These are phyloP conservation scores for Alternaria triticina DNA, from an alignment of 2,329 filamentous ascomycete species.

Conservation along the genomic window DNA sequence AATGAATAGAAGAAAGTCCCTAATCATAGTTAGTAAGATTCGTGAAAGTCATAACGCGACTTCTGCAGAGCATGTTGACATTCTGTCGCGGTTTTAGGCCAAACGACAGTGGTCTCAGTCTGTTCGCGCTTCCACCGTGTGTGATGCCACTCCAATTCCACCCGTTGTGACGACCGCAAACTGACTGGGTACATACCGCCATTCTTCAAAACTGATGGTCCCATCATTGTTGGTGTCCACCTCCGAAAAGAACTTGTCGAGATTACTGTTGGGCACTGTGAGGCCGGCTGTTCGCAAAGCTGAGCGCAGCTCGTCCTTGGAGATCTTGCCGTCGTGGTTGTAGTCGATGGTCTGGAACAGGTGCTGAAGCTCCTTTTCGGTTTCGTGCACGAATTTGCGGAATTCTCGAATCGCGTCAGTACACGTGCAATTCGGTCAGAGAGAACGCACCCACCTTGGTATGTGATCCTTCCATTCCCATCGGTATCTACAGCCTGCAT, in stretches of 20 bases:
- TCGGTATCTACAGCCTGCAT: constrained; percentile 84
- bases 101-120: background rate
- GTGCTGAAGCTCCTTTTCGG: constrained; percentile 80
- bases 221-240: constrained; percentile 91
- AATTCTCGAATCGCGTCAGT: constrained; percentile 70
- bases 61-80: background rate
- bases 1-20: constrained; percentile 93
- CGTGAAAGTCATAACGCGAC: background rate
- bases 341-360: constrained; percentile 88
- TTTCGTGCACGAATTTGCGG: constrained; percentile 81
- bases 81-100: background rate
- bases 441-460: constrained; percentile 66
- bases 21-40: constrained; percentile 23
- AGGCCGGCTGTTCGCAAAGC: constrained; percentile 83
- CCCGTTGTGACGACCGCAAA: background rate
- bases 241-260: constrained; percentile 86
- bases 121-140: background rate
- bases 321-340: constrained; percentile 83
- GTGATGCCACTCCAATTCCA: background rate
- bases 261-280: constrained; percentile 74
- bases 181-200: constrained; percentile 72
- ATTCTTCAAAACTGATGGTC: constrained; percentile 88
- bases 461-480: constrained; percentile 88
- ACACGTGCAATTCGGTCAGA: background rate
- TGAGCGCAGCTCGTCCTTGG: constrained; percentile 79